Evolutionary conservation across 768 basidiomycete species (phyloP).

Genomic region (Filobasidium floriforme): DNA sequence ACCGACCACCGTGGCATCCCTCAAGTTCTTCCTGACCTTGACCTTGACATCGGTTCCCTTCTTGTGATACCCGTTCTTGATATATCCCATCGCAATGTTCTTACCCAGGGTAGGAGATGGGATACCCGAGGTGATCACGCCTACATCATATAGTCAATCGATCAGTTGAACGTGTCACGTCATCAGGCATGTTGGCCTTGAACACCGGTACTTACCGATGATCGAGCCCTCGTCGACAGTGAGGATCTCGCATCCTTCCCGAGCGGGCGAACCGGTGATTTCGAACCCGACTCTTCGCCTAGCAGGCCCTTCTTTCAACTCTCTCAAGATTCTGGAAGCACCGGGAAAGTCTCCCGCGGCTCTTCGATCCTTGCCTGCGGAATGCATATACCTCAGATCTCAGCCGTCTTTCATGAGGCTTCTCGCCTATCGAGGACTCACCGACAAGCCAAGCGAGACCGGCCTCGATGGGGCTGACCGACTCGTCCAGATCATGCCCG

Average conservation of each 20-base stretch:
- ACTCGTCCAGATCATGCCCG: conserved; percentile 85
- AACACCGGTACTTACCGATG: conserved; percentile 52
- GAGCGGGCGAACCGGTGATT: conserved; percentile 75
- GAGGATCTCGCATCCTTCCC: conserved; percentile 78
- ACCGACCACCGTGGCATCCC: conserved; percentile 63
- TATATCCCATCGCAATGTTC: conserved; percentile 96
- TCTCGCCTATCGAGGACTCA: conserved; percentile 44
- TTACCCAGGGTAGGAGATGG: conserved; percentile 81
- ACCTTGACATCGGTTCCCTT: conserved; percentile 78
- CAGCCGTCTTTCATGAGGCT: neutral
- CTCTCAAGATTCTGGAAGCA: conserved; percentile 60
- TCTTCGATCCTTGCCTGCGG: conserved; percentile 69
- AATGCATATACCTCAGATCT: neutral
- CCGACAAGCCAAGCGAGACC: conserved; percentile 90
- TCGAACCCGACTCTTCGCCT: conserved; percentile 72
- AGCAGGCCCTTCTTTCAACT: conserved; percentile 70
- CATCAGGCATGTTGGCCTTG: neutral
- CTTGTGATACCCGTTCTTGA: conserved; percentile 70
- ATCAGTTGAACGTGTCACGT: neutral
- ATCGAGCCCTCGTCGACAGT: conserved; percentile 53
- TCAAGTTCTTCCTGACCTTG: conserved; percentile 71
- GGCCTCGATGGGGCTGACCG: conserved; percentile 78
- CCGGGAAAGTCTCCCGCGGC: conserved; percentile 65
- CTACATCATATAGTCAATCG: conserved; percentile 44
- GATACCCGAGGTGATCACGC: conserved; percentile 83